Percentiles rank a stretch among this genome's conserved stretches.
These are phyloP conservation scores for Gloeophyllum trabeum DNA, from an alignment of 768 basidiomycete genomes.

Conservation along the genomic window DNA sequence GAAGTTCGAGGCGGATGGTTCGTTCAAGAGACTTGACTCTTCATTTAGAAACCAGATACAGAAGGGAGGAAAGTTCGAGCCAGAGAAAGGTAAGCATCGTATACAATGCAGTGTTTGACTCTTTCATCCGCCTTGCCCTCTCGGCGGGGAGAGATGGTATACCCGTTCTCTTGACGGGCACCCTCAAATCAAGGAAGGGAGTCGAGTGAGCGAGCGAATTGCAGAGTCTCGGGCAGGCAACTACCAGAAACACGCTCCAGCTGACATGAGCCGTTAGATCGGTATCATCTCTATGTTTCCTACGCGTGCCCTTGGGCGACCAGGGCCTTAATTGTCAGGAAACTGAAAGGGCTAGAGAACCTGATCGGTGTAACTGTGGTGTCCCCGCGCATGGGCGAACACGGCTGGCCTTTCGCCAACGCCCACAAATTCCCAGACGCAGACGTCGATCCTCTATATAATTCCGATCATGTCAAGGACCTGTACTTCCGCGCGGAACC, in stretches of 20 bases:
- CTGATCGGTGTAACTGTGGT: conserved; percentile 66
- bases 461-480: conserved; percentile 66
- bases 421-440: conserved; percentile 61
- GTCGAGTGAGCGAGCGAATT: too few species aligned
- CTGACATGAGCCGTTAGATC: conserved; percentile 30
- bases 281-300: conserved; percentile 89
- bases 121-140: too few species aligned
- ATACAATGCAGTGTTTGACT: background rate
- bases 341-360: conserved; percentile 86
- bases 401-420: conserved; percentile 83
- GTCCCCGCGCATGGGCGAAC: conserved; percentile 73
- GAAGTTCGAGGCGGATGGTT: conserved; percentile 46
- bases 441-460: conserved; percentile 62
- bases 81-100: conserved; percentile 61
- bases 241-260: too few species aligned
- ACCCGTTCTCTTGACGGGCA: background rate
- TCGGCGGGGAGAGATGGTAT: background rate
- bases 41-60: conserved; percentile 45
- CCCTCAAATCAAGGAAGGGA: background rate
- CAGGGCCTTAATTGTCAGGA: conserved; percentile 76
- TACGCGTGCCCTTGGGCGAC: conserved; percentile 94
- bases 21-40: conserved; percentile 47
- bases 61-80: conserved; percentile 48
- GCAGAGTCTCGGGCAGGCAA: too few species aligned
- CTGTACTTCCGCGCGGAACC: conserved; percentile 73